These are phyloP conservation scores for Neofusicoccum parvum DNA, from an alignment of 2,329 filamentous ascomycete species.

Conservation along the genomic window DNA sequence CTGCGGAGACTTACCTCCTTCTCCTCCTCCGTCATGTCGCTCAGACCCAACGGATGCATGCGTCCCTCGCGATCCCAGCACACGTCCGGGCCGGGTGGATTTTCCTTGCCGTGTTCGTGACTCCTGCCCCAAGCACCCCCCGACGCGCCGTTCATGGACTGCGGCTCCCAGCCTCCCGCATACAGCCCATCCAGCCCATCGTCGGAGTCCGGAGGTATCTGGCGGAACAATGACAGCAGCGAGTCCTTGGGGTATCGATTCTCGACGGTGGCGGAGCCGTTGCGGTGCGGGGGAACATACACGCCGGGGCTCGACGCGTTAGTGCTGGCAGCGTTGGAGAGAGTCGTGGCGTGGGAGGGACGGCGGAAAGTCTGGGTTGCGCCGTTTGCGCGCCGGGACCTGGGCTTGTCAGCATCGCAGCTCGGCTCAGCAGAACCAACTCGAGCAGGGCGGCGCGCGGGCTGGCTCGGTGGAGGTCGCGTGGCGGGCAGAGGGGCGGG, in stretches of 20 bases:
- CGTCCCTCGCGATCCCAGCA: constrained; percentile 83
- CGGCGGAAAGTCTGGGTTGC: constrained; percentile 69
- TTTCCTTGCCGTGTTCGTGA: constrained; percentile 69
- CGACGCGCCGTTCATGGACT: constrained; percentile 64
- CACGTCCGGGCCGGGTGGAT: constrained; percentile 79
- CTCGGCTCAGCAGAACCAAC: neutral
- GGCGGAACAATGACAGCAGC: constrained; percentile 72
- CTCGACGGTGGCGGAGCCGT: constrained; percentile 54
- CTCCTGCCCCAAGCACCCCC: constrained; percentile 72
- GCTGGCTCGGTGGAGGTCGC: constrained; percentile 21
- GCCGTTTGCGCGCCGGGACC: constrained; percentile 67
- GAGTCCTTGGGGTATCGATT: constrained; percentile 77
- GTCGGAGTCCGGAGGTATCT: constrained; percentile 55
- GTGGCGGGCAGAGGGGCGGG: constrained; percentile 19
- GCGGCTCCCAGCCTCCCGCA: constrained; percentile 77
- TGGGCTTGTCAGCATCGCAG: constrained; percentile 31
- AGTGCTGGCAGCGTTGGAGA: constrained; percentile 43
- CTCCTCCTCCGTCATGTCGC: constrained; percentile 70
- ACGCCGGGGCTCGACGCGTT: constrained; percentile 45
- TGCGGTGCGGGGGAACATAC: constrained; percentile 67
- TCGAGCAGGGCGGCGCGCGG: neutral
- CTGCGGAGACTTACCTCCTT: constrained; percentile 55
- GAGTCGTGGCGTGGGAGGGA: constrained; percentile 61
- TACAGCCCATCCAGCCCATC: constrained; percentile 69
- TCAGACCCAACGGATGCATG: constrained; percentile 70